Evolutionary conservation across 2,329 filamentous ascomycete genomes (phyloP).

Genomic region (Neoascochyta sp.): DNA sequence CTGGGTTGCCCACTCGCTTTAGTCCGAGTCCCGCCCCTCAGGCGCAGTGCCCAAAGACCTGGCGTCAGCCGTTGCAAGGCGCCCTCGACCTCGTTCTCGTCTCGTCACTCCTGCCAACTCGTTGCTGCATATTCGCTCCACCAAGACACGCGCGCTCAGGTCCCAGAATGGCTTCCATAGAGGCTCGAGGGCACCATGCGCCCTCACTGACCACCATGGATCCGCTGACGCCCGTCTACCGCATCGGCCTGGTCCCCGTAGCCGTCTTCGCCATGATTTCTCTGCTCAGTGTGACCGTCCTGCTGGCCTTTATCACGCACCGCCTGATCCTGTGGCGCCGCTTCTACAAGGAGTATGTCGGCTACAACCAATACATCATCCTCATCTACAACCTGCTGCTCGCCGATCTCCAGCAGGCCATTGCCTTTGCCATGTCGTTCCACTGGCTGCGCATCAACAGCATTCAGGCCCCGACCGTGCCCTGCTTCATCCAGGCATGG

Average conservation of each 20-base stretch:
- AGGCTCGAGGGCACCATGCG: too few relatives aligned
- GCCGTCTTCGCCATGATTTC: constrained; percentile 48
- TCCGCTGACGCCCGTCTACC: constrained; percentile 26
- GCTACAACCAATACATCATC: constrained; percentile 54
- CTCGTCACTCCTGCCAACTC: too few relatives aligned
- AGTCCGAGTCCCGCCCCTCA: too few relatives aligned
- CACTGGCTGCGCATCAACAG: constrained; percentile 46
- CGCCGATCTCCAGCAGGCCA: constrained; percentile 52
- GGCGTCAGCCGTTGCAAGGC: too few relatives aligned
- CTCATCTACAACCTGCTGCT: constrained; percentile 53
- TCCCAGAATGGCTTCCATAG: too few relatives aligned
- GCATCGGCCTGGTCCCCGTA: constrained; percentile 47
- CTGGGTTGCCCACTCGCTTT: too few relatives aligned
- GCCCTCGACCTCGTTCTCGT: too few relatives aligned
- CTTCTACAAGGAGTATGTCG: constrained; percentile 48
- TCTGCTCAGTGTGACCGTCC: constrained; percentile 41
- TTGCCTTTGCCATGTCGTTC: constrained; percentile 49
- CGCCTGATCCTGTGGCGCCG: constrained; percentile 51
- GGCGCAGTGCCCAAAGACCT: too few relatives aligned
- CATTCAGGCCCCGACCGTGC: constrained; percentile 43
- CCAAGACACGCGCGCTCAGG: too few relatives aligned
- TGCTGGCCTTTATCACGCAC: constrained; percentile 50
- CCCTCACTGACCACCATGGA: constrained; percentile 31
- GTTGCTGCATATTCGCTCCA: too few relatives aligned
- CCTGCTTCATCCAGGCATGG: constrained; percentile 51